Evolutionary conservation across 108 stramenopile species (phyloP), one percentile per base, ranked within the genome.

Genomic region (Pseudonitzschia multistriata): DNA sequence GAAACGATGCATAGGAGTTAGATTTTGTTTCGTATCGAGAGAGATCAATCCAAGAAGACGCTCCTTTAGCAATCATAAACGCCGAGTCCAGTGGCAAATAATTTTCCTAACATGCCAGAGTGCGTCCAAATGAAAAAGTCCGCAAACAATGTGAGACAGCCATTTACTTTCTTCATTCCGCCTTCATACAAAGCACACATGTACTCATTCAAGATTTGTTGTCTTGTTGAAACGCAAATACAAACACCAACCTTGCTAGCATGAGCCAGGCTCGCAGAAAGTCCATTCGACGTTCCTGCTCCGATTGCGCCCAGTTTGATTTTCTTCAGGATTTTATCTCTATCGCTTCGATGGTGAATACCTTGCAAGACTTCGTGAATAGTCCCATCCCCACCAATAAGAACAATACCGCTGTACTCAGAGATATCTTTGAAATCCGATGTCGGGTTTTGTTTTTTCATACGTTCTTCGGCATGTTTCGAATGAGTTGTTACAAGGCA

Each of bases 371-470:
- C 80, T 76, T 93, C 90, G 57, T 81, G 86, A n/a, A 96, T 50
- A 17, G 84, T 81, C 1, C 95, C 95, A 74, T 96, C 95, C 37
- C 95, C 95, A 21, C 95, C 92, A 71, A 96, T 71, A 48, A 83
- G 79, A 49, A 93, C 77, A 10, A 93, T 45, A 25, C 77, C 88
- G 53, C 84, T 77, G 71, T 93, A 96, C 25, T 77, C 63, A 19
- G 84, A 66, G 29, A 93, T 61, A 34, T 89, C 87, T 59, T 59
- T 72, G 39, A 66, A 40, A 29, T 80, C 77, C n/a, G 39, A 66
- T 28, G 48, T 34, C 33, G 74, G 45, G 49, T 67, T 47, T 65
- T 78, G 71, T 55, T 34, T 48, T 25, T 22, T 39, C 86, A 90
- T 88, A n/a, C 79, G 56, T 52, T 96, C 90, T 48, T 39, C 70